Evolutionary conservation across 2,329 filamentous ascomycete species (phyloP).

Genomic region (Xylariaceae sp.): DNA sequence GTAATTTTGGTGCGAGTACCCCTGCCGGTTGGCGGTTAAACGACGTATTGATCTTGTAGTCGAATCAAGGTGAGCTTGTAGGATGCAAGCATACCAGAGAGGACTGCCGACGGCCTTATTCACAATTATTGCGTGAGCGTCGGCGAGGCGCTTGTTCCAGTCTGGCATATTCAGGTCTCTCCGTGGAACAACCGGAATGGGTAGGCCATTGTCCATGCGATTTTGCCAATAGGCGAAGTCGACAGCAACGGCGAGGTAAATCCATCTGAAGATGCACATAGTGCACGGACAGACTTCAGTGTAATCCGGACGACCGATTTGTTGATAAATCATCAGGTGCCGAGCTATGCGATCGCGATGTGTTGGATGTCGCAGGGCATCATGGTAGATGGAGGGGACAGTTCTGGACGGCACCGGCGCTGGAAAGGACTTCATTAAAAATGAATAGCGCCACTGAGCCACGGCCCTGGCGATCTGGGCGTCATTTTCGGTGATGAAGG

Average conservation of each 20-base stretch:
- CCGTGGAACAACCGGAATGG: slow-evolving; percentile 47
- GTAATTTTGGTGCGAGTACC: too few species aligned
- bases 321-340: slow-evolving; percentile 47
- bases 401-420: slow-evolving; percentile 42
- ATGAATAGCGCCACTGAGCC: slow-evolving; percentile 43
- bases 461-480: slow-evolving; percentile 40
- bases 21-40: slow-evolving; percentile 35
- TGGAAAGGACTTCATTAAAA: slow-evolving; percentile 47
- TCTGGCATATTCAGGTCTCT: slow-evolving; percentile 36
- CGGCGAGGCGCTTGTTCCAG: slow-evolving; percentile 47
- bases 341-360: slow-evolving; percentile 36
- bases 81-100: slow-evolving; percentile 45
- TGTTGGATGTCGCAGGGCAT: slow-evolving; percentile 39
- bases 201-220: slow-evolving; percentile 45
- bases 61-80: slow-evolving; percentile 44
- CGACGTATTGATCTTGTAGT: slow-evolving; percentile 42
- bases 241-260: slow-evolving; percentile 47
- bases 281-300: slow-evolving; percentile 50
- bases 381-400: slow-evolving; percentile 21
- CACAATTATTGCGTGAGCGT: slow-evolving; percentile 40
- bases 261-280: slow-evolving; percentile 53
- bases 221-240: slow-evolving; percentile 54
- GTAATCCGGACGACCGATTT: slow-evolving; percentile 44
- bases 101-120: slow-evolving; percentile 41
- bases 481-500: slow-evolving; percentile 43